Evolutionary conservation across 805 yeast genomes (phyloP).

Genomic region (Myxozyma udenii): DNA sequence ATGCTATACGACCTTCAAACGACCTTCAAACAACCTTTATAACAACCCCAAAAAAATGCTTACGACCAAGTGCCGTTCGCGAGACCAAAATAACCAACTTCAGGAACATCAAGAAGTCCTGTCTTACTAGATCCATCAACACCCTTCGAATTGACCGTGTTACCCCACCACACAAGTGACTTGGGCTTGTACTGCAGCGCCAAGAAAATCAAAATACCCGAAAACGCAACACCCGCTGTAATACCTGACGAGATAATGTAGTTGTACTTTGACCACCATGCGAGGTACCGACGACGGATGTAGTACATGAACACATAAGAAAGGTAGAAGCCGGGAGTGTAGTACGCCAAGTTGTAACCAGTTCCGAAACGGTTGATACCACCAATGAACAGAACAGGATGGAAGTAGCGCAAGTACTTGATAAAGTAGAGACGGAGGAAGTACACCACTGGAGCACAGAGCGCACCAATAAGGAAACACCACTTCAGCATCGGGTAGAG

Average conservation of each 20-base stretch:
- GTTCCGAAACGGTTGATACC: slow-evolving; percentile 19
- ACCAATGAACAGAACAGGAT: slow-evolving; percentile 63
- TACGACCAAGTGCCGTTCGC: slow-evolving; percentile 13
- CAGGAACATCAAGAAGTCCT: slow-evolving; percentile 7
- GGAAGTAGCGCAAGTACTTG: slow-evolving; percentile 44
- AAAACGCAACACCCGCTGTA: slow-evolving; percentile 63
- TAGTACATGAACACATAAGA: slow-evolving; percentile 58
- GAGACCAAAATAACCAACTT: slow-evolving; percentile 12
- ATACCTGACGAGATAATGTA: slow-evolving; percentile 63
- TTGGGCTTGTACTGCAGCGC: slow-evolving; percentile 45
- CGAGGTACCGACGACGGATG: slow-evolving; percentile 52
- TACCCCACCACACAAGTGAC: slow-evolving; percentile 65
- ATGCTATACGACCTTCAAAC: no score
- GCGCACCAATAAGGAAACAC: slow-evolving; percentile 29
- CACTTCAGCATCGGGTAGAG: slow-evolving; percentile 28
- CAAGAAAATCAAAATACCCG: slow-evolving; percentile 57
- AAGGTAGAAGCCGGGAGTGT: slow-evolving; percentile 65
- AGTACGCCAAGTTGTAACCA: slow-evolving; percentile 66
- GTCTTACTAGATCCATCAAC: slow-evolving; percentile 12
- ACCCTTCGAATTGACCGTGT: slow-evolving; percentile 30
- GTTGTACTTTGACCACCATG: slow-evolving; percentile 77
- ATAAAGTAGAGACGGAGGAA: slow-evolving; percentile 8
- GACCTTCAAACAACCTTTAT: no score
- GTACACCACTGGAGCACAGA: slow-evolving; percentile 46
- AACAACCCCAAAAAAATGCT: no score